Percentiles rank a stretch among this genome's conserved stretches.
Conservation (phyloP, 192 early-diverging fungal species). For the Linderina pennispora region DNA sequence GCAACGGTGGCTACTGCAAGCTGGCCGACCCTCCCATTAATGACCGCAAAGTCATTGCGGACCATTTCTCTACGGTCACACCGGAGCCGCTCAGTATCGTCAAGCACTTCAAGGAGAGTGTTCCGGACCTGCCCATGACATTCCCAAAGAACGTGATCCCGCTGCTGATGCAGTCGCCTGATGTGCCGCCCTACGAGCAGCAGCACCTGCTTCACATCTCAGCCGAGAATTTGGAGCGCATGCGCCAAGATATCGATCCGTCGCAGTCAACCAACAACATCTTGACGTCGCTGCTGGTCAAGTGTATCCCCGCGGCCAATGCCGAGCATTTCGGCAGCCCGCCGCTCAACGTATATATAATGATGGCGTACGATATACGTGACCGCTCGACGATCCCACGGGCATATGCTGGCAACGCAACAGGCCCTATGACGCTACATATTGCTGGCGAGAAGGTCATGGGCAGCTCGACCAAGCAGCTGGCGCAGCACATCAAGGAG, state of each 20-base stretch:
- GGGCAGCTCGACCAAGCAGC: constrained; percentile 8
- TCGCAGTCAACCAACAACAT: constrained; percentile 13
- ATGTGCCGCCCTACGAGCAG: constrained; percentile 9
- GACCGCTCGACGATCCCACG: constrained; percentile 15
- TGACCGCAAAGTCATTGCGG: constrained; percentile 14
- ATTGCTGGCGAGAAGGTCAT: constrained; percentile 3
- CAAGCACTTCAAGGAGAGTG: constrained; percentile 18
- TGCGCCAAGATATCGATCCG: constrained; percentile 28
- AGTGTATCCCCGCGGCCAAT: constrained; percentile 18
- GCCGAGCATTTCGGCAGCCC: constrained; percentile 4
- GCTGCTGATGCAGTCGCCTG: constrained; percentile 27
- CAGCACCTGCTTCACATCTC: constrained; percentile 39
- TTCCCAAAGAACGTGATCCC: constrained; percentile 14
- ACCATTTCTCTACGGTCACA: constrained; percentile 17
- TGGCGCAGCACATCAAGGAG: constrained; percentile 23
- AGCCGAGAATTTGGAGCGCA: constrained; percentile 12
- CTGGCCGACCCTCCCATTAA: constrained; percentile 13
- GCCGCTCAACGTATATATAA: constrained; percentile 19
- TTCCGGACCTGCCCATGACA: constrained; percentile 1
- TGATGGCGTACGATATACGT: constrained; percentile 33
- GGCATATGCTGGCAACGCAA: constrained; percentile 26
- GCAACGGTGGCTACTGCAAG: constrained; percentile 8
- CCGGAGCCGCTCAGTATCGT: constrained; percentile 20
- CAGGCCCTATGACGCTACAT: constrained; percentile 18
- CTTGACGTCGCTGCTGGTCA: constrained; percentile 17